phyloP scores from a whole-genome alignment of 768 basidiomycete genomes.

The Panus rudis region DNA sequence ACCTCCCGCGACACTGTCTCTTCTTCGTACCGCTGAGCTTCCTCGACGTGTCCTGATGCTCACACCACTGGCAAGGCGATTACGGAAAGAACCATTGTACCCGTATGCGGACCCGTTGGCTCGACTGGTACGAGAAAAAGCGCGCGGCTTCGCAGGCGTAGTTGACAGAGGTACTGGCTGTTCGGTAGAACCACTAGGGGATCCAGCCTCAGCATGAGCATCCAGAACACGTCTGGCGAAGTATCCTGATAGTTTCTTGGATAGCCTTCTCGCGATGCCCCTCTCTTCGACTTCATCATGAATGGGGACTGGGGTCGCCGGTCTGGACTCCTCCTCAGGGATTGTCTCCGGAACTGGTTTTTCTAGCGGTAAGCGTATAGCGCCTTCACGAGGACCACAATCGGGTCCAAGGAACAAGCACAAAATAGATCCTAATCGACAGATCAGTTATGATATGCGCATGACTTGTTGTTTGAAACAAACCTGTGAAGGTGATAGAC shows the following conservation, averaged over 20 bases:
- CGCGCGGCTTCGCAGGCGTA: conserved; percentile 30
- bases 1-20: conserved; percentile 34
- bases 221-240: conserved; percentile 48
- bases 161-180: conserved; percentile 39
- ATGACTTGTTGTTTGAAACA: conserved; percentile 9
- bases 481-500: conserved; percentile 65
- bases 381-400: conserved; percentile 82
- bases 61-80: conserved; percentile 41
- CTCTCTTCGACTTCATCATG: conserved; percentile 29
- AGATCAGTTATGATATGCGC: neutral
- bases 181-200: conserved; percentile 30
- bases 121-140: conserved; percentile 50
- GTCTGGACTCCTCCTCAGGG: neutral
- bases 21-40: conserved; percentile 44
- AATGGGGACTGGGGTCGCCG: conserved; percentile 18
- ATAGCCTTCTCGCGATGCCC: conserved; percentile 37
- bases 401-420: conserved; percentile 86
- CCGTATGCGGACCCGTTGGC: conserved; percentile 78
- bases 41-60: conserved; percentile 36
- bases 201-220: conserved; percentile 21
- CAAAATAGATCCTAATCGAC: conserved; percentile 64
- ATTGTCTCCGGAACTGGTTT: conserved; percentile 39
- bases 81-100: conserved; percentile 53
- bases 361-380: conserved; percentile 77
- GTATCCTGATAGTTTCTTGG: conserved; percentile 50